Base-by-base conservation (phyloP, 2,329 filamentous ascomycete genomes). In the Ophiostoma australiae region DNA sequence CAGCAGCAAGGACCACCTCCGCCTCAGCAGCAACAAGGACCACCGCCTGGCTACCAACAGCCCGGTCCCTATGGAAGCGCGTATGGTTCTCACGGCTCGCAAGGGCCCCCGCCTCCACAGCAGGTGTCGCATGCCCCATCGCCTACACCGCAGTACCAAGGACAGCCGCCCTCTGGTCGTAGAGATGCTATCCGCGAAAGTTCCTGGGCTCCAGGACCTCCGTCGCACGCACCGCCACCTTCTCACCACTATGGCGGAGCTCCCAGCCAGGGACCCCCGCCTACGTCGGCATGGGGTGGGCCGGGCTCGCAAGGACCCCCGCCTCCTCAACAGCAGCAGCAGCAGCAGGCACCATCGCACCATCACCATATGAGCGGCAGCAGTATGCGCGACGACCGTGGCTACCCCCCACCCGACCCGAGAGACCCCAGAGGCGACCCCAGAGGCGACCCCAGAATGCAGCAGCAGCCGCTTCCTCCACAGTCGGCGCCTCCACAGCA, bases 171-270 rank as follows among this genome's bases (percentile, higher is more conserved):
- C 75, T 81, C 31, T 15, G 80, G 82, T 37, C 78, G 80, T 13
- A 81, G 84, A 27, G 84, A 86, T 66, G 75, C 82, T 0, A 79
- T 76, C 35, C 77, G 82, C 33, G 82, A 83, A 55, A 72, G 76
- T 5, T 78, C 78, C 68, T 82, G 80, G 78, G 76, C 77, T 37
- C 73, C 76, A 39, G 76, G 76, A 11, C 69, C 67, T 33, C 68
- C 69, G 27, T 61, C 63, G 11, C 31, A 27, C 69, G 61, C 27
- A 33, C 61, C 63, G n/a, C 63, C 63, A 1, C 37, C 66, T 17
- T 33, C 65, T 39, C 71, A 72, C 61, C 69, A 67, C 58, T 72
- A 72, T 41, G 66, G 72, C n/a, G 48, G 78, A 31, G 37, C 41
- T 11, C 66, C 48, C n/a, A 67, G 67, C n/a, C 71, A 70, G n/a